Percentiles rank a stretch among this genome's conserved stretches.
These are phyloP conservation scores for Heterobasidion irregulare DNA, from an alignment of 1,284 basidiomycete species.

Conservation along the genomic window DNA sequence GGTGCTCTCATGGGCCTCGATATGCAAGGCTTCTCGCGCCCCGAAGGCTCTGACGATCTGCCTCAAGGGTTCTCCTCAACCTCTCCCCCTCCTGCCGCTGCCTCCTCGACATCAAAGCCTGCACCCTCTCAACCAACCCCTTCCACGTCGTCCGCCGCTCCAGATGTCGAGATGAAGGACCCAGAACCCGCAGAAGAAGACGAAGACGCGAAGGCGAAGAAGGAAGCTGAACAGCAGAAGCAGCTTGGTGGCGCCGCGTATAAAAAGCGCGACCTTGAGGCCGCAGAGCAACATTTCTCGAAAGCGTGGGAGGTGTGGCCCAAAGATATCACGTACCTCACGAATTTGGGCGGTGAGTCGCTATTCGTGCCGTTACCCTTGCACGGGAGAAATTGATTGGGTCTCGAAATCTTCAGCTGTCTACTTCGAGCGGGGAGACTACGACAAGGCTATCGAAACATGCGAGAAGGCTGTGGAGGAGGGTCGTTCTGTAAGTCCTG, in stretches of 20 bases:
- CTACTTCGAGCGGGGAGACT: slow-evolving; percentile 91
- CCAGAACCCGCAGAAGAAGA: slow-evolving; percentile 56
- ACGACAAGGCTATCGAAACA: slow-evolving; percentile 84
- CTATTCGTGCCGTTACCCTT: not conserved
- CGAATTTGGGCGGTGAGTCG: slow-evolving; percentile 74
- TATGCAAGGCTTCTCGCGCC: slow-evolving; percentile 80
- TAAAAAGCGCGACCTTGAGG: slow-evolving; percentile 77
- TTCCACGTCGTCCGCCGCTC: slow-evolving; percentile 15
- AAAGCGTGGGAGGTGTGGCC: slow-evolving; percentile 93
- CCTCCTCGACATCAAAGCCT: slow-evolving; percentile 27
- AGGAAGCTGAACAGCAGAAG: slow-evolving; percentile 73
- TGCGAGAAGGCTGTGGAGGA: slow-evolving; percentile 95
- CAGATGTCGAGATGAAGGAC: slow-evolving; percentile 43
- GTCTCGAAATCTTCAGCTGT: slow-evolving; percentile 47
- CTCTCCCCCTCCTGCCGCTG: slow-evolving; percentile 23
- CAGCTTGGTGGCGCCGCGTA: slow-evolving; percentile 76
- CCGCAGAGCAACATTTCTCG: slow-evolving; percentile 65
- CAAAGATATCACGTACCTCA: slow-evolving; percentile 91
- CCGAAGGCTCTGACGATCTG: slow-evolving; percentile 79
- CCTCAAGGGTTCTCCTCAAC: slow-evolving; percentile 45
- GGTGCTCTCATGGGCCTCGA: slow-evolving; percentile 94
- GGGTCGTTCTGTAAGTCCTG: slow-evolving; percentile 57
- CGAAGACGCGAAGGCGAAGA: slow-evolving; percentile 62
- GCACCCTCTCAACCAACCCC: slow-evolving; percentile 32
- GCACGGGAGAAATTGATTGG: not conserved